Conservation (phyloP, 1,284 basidiomycete species). For the Leccinum insigne region DNA sequence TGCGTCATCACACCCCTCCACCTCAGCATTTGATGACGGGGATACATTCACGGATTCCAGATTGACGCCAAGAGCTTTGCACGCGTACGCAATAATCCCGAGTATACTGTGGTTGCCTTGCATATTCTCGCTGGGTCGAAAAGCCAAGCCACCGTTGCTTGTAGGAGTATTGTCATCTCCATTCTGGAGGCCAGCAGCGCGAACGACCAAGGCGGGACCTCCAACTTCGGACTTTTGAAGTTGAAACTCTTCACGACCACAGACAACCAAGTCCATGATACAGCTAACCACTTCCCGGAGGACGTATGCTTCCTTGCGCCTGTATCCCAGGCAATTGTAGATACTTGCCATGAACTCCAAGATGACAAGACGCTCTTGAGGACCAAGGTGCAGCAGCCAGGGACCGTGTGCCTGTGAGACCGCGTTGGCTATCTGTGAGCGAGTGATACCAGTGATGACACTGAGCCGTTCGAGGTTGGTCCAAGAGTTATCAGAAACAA, state of each 20-base stretch:
- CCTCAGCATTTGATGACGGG: constrained; percentile 29
- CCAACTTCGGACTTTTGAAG: constrained; percentile 39
- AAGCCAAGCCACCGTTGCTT: constrained; percentile 56
- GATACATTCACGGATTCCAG: constrained; percentile 63
- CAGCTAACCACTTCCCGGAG: constrained; percentile 84
- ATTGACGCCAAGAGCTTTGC: constrained; percentile 78
- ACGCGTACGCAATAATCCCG: constrained; percentile 69
- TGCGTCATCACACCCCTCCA: constrained; percentile 1
- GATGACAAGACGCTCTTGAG: constrained; percentile 70
- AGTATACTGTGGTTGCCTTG: constrained; percentile 83
- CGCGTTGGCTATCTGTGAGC: constrained; percentile 63
- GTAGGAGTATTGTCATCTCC: constrained; percentile 34
- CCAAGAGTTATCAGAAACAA: constrained; percentile 43
- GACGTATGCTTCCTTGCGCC: constrained; percentile 83
- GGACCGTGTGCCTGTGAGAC: constrained; percentile 78
- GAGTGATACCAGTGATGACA: constrained; percentile 64
- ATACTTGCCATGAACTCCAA: constrained; percentile 72
- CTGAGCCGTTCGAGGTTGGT: constrained; percentile 61
- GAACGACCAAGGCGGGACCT: constrained; percentile 49
- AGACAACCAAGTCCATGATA: constrained; percentile 78
- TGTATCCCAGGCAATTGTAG: constrained; percentile 78
- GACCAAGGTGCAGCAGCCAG: constrained; percentile 80
- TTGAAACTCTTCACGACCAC: constrained; percentile 62
- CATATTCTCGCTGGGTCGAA: constrained; percentile 68
- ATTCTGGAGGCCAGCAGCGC: constrained; percentile 17